Conservation (phyloP, 768 basidiomycete genomes). For the Tulasnella sp. region DNA sequence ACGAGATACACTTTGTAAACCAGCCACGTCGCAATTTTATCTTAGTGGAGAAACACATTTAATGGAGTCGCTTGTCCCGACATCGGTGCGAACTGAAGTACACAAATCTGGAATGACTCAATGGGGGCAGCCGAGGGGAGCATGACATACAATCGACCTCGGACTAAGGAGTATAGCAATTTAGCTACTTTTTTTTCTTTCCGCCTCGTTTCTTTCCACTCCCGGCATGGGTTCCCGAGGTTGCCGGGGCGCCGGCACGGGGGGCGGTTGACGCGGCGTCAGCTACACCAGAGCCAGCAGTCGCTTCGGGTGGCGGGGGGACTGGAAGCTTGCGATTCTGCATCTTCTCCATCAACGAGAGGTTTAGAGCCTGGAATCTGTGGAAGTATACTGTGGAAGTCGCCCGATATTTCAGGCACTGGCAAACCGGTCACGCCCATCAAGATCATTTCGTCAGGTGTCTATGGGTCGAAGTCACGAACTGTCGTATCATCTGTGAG, state of each 20-base stretch:
- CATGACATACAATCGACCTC: background rate
- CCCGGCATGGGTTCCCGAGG: background rate
- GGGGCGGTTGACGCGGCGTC: background rate
- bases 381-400: slow-evolving; percentile 92
- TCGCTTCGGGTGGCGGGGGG: slow-evolving; percentile 32
- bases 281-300: background rate
- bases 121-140: background rate
- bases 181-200: slow-evolving; percentile 12
- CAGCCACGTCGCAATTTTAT: background rate
- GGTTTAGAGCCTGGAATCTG: slow-evolving; percentile 89
- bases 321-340: slow-evolving; percentile 55
- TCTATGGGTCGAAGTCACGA: slow-evolving; percentile 38
- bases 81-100: background rate
- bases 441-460: background rate
- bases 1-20: background rate
- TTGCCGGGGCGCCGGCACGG: background rate
- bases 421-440: slow-evolving; percentile 11
- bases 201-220: slow-evolving; percentile 15
- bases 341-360: slow-evolving; percentile 82
- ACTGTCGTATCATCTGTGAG: slow-evolving; percentile 89
- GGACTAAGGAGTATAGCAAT: background rate
- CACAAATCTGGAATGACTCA: background rate
- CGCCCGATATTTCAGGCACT: slow-evolving; percentile 98
- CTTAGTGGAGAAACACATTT: background rate
- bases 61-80: background rate